phyloP scores from a whole-genome alignment of 1,139 yeast genomes.

The Pichia sp. region DNA sequence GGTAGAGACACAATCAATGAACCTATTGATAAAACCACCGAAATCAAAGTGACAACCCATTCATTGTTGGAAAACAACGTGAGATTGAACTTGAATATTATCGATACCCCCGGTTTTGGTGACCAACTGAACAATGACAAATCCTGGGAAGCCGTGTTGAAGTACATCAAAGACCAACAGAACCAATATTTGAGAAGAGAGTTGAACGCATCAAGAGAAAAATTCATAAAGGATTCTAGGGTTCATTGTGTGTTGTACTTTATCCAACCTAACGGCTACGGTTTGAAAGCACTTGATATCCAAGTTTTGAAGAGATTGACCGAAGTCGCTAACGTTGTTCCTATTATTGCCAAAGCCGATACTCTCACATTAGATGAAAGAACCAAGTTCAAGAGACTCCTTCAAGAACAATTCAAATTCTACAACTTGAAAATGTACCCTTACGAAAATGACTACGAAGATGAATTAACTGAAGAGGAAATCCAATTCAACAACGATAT shows the following conservation, averaged over 20 bases:
- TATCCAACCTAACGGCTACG: conserved; percentile 81
- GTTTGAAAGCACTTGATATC: conserved; percentile 77
- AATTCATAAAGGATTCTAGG: conserved; percentile 78
- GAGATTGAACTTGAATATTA: conserved; percentile 74
- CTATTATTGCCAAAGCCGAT: conserved; percentile 92
- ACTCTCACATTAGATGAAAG: conserved; percentile 85
- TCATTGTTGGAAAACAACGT: conserved; percentile 80
- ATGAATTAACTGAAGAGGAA: conserved; percentile 73
- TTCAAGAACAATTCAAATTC: conserved; percentile 73
- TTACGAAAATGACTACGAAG: conserved; percentile 47
- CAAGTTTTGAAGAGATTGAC: conserved; percentile 79
- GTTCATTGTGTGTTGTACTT: conserved; percentile 93
- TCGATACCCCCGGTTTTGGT: conserved; percentile 97
- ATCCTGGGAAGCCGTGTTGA: conserved; percentile 96
- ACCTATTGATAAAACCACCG: conserved; percentile 84
- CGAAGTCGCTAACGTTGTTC: conserved; percentile 91
- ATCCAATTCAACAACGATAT: conserved; percentile 73
- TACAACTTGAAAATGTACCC: conserved; percentile 83
- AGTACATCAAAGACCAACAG: conserved; percentile 94
- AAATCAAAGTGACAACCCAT: conserved; percentile 72
- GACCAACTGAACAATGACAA: conserved; percentile 94
- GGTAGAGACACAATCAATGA: conserved; percentile 67
- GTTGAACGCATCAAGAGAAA: conserved; percentile 92
- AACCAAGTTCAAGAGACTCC: conserved; percentile 63
- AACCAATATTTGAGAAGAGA: conserved; percentile 90